Evolutionary conservation across 169 alveolate genomes (phyloP).

Genomic region (Plasmodium knowlesi): DNA sequence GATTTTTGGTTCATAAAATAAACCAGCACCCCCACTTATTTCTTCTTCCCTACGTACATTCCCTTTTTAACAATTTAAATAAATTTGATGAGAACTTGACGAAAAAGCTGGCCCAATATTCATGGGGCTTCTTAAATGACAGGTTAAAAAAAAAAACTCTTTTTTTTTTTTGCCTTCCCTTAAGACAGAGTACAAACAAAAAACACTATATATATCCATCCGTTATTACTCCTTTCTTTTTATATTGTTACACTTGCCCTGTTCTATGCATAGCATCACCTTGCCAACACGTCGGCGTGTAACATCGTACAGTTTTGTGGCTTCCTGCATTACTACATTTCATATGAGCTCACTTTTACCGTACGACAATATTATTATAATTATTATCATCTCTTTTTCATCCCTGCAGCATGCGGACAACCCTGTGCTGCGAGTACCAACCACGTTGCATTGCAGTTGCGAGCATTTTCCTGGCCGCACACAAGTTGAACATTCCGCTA

Average conservation of each 20-base stretch:
- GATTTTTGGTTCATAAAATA: conserved; percentile 86
- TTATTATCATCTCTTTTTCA: background rate
- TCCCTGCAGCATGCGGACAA: conserved; percentile 82
- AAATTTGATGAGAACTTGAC: conserved; percentile 81
- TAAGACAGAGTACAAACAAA: background rate
- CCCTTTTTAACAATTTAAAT: conserved; percentile 87
- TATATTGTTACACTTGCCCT: background rate
- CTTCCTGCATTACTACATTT: background rate
- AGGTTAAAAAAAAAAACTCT: conserved; percentile 78
- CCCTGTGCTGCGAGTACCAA: conserved; percentile 83
- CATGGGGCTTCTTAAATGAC: conserved; percentile 93
- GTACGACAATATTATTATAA: too few relatives aligned
- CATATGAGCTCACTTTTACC: background rate
- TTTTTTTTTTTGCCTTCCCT: background rate
- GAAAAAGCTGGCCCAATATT: conserved; percentile 88
- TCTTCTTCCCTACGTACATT: conserved; percentile 88
- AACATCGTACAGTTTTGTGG: background rate
- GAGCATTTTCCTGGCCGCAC: conserved; percentile 82
- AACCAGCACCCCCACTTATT: conserved; percentile 87
- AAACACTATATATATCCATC: background rate
- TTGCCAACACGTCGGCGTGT: background rate
- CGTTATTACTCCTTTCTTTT: background rate
- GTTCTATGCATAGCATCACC: background rate
- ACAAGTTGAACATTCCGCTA: conserved; percentile 79
- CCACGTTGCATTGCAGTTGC: conserved; percentile 85